phyloP scores from a whole-genome alignment of 345 rosid species.

The Mercurialis annua region DNA sequence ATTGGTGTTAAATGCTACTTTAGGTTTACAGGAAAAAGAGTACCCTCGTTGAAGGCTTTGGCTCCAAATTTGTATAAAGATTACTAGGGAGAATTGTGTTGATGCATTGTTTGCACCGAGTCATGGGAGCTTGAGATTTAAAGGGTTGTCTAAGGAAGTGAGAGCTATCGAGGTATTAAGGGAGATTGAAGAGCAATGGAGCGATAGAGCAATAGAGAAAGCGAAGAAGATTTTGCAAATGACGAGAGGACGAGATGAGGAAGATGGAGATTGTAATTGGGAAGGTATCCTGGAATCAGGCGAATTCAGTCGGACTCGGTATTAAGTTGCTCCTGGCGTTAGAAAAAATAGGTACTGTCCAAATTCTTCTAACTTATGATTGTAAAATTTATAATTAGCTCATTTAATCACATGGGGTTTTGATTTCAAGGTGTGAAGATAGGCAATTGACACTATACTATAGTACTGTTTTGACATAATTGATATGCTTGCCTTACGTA shows the following conservation, averaged over 20 bases:
- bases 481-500: too few relatives aligned
- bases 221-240: slow-evolving; percentile 27
- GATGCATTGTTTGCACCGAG: slow-evolving; percentile 28
- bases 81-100: slow-evolving; percentile 27
- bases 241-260: slow-evolving; percentile 27
- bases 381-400: slow-evolving; percentile 14
- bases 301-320: slow-evolving; percentile 41
- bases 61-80: too few relatives aligned
- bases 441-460: too few relatives aligned
- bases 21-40: too few relatives aligned
- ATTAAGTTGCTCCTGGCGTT: slow-evolving; percentile 28
- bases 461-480: too few relatives aligned
- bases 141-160: slow-evolving; percentile 30
- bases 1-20: too few relatives aligned
- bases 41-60: too few relatives aligned
- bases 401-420: background rate
- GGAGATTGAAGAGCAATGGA: slow-evolving; percentile 26
- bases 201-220: slow-evolving; percentile 26
- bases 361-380: slow-evolving; percentile 46
- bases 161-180: slow-evolving; percentile 25
- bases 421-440: slow-evolving; percentile 9
- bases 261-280: slow-evolving; percentile 15
- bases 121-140: slow-evolving; percentile 35
- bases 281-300: slow-evolving; percentile 15
- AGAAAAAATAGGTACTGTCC: slow-evolving; percentile 33